Base-by-base conservation (phyloP, 208 protist genomes). In the Crithidia sp. region DNA sequence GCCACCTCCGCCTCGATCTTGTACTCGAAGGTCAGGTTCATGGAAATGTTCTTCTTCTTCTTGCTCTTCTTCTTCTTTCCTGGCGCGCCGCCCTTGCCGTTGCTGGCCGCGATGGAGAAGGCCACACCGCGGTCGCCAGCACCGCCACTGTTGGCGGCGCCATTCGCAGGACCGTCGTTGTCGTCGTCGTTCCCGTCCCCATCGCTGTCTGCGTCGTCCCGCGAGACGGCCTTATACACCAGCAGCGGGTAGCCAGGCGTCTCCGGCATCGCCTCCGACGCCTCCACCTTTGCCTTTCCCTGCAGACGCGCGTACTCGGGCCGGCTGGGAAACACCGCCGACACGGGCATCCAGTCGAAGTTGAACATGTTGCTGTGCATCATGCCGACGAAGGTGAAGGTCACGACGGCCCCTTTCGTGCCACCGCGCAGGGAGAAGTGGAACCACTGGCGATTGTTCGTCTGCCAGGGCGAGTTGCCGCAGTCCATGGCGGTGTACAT, bases 381-480 rank as follows among this genome's bases (percentile, higher is more conserved):
- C 79, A 98, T 85, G 17, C 90, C 93, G 5, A 94, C 75, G 50
- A 98, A 81, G 17, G 75, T 90, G 61, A 97, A 71, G 28, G 55
- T 77, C 37, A 98, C 69, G 9, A 81, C 64, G 37, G 45, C 65
- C 16, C 91, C 92, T 47, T 87, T 89, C 19, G 40, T 54, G 53
- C 82, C 90, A 12, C 93, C 93, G 14, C 85, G 88, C 43, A 98
- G 85, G 16, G 89, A 86, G 78, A 98, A 98, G 81, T 98, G 90
- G 74, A 97, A 97, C 93, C 95, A 98, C 71, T 97, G 91, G 10
- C 93, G 85, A 70, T 95, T 95, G 72, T 95, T 93, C 19, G 89
- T 96, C 82, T 97, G 92, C 19, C 76, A 72, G 16, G 84, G 74
- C 3, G 86, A 60, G 71, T 95, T 96, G 67, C 86, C 87, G 73